Conservation (phyloP, 1,139 yeast genomes). For the Geotrichum fermentans region DNA sequence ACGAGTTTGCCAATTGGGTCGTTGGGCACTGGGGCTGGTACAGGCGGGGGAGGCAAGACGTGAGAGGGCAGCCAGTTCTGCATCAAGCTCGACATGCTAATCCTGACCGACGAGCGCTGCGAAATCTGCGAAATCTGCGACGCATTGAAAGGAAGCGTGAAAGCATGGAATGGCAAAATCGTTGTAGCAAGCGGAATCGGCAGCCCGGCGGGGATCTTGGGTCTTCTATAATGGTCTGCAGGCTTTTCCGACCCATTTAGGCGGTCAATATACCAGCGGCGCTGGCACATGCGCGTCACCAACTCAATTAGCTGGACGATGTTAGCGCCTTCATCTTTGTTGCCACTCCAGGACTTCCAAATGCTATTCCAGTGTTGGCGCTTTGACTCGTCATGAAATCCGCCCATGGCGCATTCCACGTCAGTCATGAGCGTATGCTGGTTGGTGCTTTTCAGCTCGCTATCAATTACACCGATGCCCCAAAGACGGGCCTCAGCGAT, state of each 20-base stretch:
- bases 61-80: slow-evolving; percentile 33
- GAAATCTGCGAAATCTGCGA: slow-evolving; percentile 31
- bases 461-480: slow-evolving; percentile 31
- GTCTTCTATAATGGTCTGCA: slow-evolving; percentile 25
- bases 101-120: slow-evolving; percentile 33
- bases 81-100: slow-evolving; percentile 29
- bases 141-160: slow-evolving; percentile 34
- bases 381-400: slow-evolving; percentile 20
- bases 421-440: slow-evolving; percentile 9
- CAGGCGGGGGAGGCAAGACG: slow-evolving; percentile 35
- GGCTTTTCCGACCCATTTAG: slow-evolving; percentile 20
- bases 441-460: slow-evolving; percentile 8
- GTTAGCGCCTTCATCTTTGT: slow-evolving; percentile 31
- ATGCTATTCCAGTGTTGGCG: slow-evolving; percentile 23
- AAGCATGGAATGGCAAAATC: slow-evolving; percentile 37
- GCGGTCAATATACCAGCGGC: slow-evolving; percentile 34
- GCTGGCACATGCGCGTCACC: slow-evolving; percentile 29
- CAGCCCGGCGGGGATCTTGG: slow-evolving; percentile 31
- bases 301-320: slow-evolving; percentile 31
- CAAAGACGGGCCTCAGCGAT: slow-evolving; percentile 28
- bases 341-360: slow-evolving; percentile 25
- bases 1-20: slow-evolving; percentile 24
- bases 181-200: slow-evolving; percentile 35
- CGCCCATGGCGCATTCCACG: slow-evolving; percentile 26
- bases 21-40: slow-evolving; percentile 25